Conservation (phyloP, 2,329 filamentous ascomycete genomes). For the Lomentospora prolificans region DNA sequence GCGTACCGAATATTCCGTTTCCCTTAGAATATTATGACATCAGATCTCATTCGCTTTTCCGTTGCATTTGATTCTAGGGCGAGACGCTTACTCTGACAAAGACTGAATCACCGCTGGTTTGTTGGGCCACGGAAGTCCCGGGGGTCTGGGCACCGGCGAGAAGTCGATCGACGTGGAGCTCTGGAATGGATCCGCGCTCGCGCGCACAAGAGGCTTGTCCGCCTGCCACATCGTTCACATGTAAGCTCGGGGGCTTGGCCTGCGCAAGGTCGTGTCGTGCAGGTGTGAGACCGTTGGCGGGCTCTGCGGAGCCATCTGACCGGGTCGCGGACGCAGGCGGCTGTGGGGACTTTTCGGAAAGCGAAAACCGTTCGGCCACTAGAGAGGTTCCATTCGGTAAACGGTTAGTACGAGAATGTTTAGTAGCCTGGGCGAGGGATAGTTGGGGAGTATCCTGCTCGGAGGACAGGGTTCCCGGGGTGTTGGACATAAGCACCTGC, state of each 20-base stretch:
- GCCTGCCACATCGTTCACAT: no score
- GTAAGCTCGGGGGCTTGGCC: background rate
- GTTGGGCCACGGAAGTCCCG: constrained; percentile 3
- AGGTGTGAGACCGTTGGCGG: background rate
- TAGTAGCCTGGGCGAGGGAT: background rate
- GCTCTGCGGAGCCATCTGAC: background rate
- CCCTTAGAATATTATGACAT: constrained; percentile 12
- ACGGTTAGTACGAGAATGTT: background rate
- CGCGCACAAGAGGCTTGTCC: no score
- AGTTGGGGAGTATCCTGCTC: background rate
- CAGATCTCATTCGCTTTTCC: constrained; percentile 7
- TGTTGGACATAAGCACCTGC: constrained; percentile 9
- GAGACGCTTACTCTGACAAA: constrained; percentile 16
- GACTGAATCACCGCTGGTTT: constrained; percentile 11
- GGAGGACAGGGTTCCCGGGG: background rate
- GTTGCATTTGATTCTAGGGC: background rate
- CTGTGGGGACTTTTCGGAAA: background rate
- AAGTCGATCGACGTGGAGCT: constrained; percentile 19
- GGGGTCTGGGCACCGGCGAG: constrained; percentile 13
- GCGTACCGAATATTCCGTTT: constrained; percentile 19
- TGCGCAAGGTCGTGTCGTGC: background rate
- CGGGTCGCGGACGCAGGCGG: background rate
- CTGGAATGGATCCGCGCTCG: constrained; percentile 13
- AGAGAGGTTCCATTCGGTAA: background rate
- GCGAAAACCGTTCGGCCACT: constrained; percentile 12